Percentiles rank a stretch among this genome's conserved stretches.
phyloP scores from a whole-genome alignment of 768 basidiomycete species.

The Tricholomella constricta region DNA sequence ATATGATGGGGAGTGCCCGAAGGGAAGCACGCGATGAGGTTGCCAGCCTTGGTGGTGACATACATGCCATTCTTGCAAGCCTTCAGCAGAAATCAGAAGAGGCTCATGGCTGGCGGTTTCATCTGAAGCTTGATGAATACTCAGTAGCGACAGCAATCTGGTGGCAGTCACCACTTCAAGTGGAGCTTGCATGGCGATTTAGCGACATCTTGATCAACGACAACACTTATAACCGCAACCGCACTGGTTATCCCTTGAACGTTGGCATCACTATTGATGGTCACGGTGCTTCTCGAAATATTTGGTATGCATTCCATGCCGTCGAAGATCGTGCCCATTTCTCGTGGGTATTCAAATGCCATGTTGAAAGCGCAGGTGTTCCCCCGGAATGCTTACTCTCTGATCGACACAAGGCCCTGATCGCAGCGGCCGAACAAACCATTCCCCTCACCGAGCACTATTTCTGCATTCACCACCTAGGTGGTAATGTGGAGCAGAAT shows the following conservation, averaged over 20 bases:
- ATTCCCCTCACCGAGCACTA: constrained; percentile 26
- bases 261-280: constrained; percentile 34
- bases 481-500: constrained; percentile 27
- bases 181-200: constrained; percentile 19
- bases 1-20: constrained; percentile 25
- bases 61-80: constrained; percentile 23
- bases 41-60: constrained; percentile 27
- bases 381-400: constrained; percentile 23
- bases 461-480: constrained; percentile 33
- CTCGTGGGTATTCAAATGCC: constrained; percentile 25
- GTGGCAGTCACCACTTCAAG: constrained; percentile 36
- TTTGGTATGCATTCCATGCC: constrained; percentile 28
- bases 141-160: constrained; percentile 22
- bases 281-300: constrained; percentile 23
- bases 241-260: constrained; percentile 28
- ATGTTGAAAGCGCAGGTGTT: constrained; percentile 17
- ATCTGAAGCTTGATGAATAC: constrained; percentile 19
- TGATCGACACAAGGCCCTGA: constrained; percentile 24
- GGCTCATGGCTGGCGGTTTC: constrained; percentile 26
- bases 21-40: constrained; percentile 19
- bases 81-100: constrained; percentile 14
- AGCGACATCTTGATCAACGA: constrained; percentile 35
- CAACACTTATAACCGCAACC: constrained; percentile 29
- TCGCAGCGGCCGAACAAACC: constrained; percentile 10
- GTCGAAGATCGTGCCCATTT: constrained; percentile 22